phyloP scores from a whole-genome alignment of 2,329 filamentous ascomycete genomes.

The Colletotrichum echinochloae region DNA sequence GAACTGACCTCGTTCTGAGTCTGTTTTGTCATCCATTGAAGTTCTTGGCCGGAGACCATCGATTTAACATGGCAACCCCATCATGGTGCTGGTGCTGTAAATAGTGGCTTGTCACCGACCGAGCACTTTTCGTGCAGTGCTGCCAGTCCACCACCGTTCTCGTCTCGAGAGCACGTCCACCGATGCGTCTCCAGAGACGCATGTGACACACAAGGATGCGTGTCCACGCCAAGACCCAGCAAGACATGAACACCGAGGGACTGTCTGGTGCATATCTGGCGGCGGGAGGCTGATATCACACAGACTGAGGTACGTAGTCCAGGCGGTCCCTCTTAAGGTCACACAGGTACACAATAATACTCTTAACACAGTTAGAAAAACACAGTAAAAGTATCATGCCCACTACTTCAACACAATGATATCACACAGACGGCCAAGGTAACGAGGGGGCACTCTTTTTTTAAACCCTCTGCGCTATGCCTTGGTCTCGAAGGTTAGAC shows the following conservation, averaged over 20 bases:
- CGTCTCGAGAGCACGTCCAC: slow-evolving; percentile 15
- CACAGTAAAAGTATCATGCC: no score
- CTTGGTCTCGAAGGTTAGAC: slow-evolving; percentile 7
- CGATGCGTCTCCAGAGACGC: slow-evolving; percentile 26
- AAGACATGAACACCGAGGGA: slow-evolving; percentile 3
- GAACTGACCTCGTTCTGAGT: slow-evolving; percentile 12
- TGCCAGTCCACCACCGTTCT: slow-evolving; percentile 12
- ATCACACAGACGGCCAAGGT: slow-evolving; percentile 6
- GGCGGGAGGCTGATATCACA: slow-evolving; percentile 31
- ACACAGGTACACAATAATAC: no score
- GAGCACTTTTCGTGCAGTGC: background rate
- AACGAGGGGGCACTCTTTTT: background rate
- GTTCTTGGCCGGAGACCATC: slow-evolving; percentile 30
- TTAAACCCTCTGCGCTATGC: slow-evolving; percentile 2
- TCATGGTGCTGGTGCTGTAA: slow-evolving; percentile 7
- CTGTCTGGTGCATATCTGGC: slow-evolving; percentile 7
- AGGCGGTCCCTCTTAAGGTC: no score
- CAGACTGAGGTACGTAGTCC: no score
- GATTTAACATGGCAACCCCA: slow-evolving; percentile 8
- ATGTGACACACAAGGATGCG: slow-evolving; percentile 24
- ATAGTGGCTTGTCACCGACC: background rate
- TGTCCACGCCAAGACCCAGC: slow-evolving; percentile 7
- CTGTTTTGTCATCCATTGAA: background rate
- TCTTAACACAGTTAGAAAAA: no score
- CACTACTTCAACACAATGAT: no score